Evolutionary conservation across 495 filamentous ascomycete species (phyloP), one percentile per base, ranked within the genome.

Genomic region (Penicillium salamii): DNA sequence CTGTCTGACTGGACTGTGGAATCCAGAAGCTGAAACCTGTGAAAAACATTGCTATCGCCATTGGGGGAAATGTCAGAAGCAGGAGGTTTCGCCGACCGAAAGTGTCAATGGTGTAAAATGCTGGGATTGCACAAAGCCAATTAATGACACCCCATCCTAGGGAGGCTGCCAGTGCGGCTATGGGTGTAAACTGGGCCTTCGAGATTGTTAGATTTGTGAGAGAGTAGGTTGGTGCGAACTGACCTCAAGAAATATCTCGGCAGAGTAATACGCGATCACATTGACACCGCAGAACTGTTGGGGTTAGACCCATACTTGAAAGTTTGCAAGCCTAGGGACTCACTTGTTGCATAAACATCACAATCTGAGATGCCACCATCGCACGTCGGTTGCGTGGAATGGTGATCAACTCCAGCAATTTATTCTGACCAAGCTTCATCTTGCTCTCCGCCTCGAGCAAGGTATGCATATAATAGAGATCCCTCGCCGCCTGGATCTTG

Each of bases 311-410:
- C n/a, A n/a, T n/a, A 38, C 26, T 26, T 26, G 23, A 8, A 8
- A 26, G 8, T 26, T 26, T 8, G 23, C 23, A 26, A 4, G 8
- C 23, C 3, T 26, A 3, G 8, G 23, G 8, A 53, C 66, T 54
- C 59, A 89, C 84, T 67, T 91, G 90, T 58, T 93, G 90, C 81
- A 89, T 83, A 52, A 90, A 91, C 88, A 91, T 91, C 45, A 92
- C 84, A 53, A 90, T 84, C 57, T 84, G 77, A 2, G 83, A 86
- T 3, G 86, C 86, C 32, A 87, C 53, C 71, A 86, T 79, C 3
- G 89, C 89, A 28, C 89, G 81, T n/a, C 89, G 79, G 61, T 91
- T 92, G 29, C 90, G 80, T 17, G 85, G 85, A 12, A 92, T 76
- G 5, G 79, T 87, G 42, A 90, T 78, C 38, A 93, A 58, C 53